Base-by-base conservation (phyloP, 139 green algal species). In the Coelastrella sp. region DNA sequence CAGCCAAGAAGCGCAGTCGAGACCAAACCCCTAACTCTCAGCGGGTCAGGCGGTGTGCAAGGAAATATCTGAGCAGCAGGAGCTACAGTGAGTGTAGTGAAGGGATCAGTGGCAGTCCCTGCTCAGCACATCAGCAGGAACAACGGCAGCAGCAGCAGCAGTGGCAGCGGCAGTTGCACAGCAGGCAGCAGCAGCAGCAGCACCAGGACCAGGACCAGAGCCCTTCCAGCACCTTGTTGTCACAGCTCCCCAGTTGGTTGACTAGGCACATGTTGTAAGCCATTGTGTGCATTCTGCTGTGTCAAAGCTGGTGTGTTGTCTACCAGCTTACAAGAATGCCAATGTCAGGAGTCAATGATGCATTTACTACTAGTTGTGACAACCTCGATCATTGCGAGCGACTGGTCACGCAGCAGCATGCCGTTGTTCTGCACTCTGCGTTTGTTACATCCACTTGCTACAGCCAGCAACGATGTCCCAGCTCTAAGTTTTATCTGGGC, bases 201-300 rank as follows among this genome's bases (percentile, higher is more conserved):
- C 63, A 19, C 25, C 82, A 87, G 82, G 63, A 70, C 59, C 59
- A 56, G 81, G 20, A 74, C 22, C 81, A 59, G 56, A 57, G 17
- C 12, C 59, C 35, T 15, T 6, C 25, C 14, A 14, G 79, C 20
- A n/a, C 12, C 58, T 70, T 85, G 58, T 27, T 85, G 57, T 49
- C 79, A 19, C 79, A 85, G 79, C 79, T 85, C 56, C 79, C 79
- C 7, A 61, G 20, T 4, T 85, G 79, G 79, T 17, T 85, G 57
- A 70, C 79, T 8, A 85, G 35, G 79, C 79, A 85, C 7, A 57
- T 85, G 20, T 20, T 85, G 24, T 84, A 8, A 49, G 35, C 3
- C 35, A 49, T 49, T 5, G 35, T 60, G 58, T 83, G 78, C 27
- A 83, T 83, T 10, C 19, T 63, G 78, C 78, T 83, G 11, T 63